Evolutionary conservation across 1,284 basidiomycete genomes (phyloP).

Genomic region (Austroboletus novae-zelandiae): DNA sequence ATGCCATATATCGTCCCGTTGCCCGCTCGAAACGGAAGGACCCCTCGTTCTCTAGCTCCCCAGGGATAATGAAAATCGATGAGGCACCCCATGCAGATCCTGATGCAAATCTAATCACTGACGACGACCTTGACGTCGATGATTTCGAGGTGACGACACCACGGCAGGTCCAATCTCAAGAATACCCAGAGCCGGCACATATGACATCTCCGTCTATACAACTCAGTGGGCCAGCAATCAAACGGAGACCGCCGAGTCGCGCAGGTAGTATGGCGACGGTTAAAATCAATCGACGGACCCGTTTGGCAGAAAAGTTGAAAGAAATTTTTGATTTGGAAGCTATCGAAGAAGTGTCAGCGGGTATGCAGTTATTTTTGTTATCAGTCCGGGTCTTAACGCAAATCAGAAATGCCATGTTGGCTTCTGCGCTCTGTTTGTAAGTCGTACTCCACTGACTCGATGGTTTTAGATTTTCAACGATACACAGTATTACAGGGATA

Average conservation of each 20-base stretch:
- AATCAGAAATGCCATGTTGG: constrained; percentile 83
- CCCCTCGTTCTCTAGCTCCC: constrained; percentile 27
- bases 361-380: constrained; percentile 39
- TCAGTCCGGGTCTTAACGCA: constrained; percentile 16
- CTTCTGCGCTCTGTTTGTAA: constrained; percentile 80
- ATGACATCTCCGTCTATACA: constrained; percentile 8
- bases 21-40: constrained; percentile 57
- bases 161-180: constrained; percentile 32
- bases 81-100: constrained; percentile 28
- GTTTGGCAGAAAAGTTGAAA: constrained; percentile 78
- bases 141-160: constrained; percentile 54
- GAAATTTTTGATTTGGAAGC: constrained; percentile 82
- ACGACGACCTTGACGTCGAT: constrained; percentile 59
- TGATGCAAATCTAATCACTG: constrained; percentile 24
- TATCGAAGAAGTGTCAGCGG: constrained; percentile 80
- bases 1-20: constrained; percentile 80
- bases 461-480: constrained; percentile 11
- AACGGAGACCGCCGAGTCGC: constrained; percentile 35
- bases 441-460: constrained; percentile 34
- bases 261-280: constrained; percentile 70
- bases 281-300: constrained; percentile 63
- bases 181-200: constrained; percentile 17
- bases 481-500: constrained; percentile 87
- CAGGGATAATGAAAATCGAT: constrained; percentile 20
- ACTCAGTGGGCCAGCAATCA: constrained; percentile 22